Conservation (phyloP, 345 rosid species). For the Pugionium dolabratum region DNA sequence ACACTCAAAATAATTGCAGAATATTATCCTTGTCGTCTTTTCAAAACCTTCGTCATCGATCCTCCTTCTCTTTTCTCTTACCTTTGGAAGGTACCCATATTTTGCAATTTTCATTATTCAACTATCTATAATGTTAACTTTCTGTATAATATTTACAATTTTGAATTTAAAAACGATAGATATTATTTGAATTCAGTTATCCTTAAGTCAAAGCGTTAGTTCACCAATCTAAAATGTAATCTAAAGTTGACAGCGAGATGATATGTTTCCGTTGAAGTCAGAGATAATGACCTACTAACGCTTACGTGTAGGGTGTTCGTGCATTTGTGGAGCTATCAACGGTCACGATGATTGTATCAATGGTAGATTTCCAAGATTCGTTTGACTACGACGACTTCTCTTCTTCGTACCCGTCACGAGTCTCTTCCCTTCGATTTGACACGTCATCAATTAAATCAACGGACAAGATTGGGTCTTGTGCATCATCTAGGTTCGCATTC, state of each 20-base stretch:
- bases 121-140: too few relatives aligned
- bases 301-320: constrained; percentile 72
- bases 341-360: constrained; percentile 67
- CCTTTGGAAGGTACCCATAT: constrained; percentile 74
- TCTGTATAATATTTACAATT: too few relatives aligned
- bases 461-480: constrained; percentile 60
- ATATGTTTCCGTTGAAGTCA: not conserved
- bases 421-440: constrained; percentile 87
- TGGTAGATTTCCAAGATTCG: constrained; percentile 70
- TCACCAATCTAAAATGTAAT: constrained; percentile 23
- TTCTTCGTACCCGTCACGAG: constrained; percentile 66
- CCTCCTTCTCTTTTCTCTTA: constrained; percentile 93
- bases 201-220: constrained; percentile 32
- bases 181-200: constrained; percentile 5
- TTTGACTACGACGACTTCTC: constrained; percentile 69
- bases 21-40: constrained; percentile 82
- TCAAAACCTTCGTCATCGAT: constrained; percentile 83
- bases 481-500: constrained; percentile 98
- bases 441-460: constrained; percentile 57
- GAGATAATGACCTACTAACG: constrained; percentile 24
- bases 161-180: not conserved
- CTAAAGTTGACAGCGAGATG: constrained; percentile 2
- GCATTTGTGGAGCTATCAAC: constrained; percentile 83
- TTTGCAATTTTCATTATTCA: not conserved
- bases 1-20: constrained; percentile 87